Conservation (phyloP, 805 yeast genomes). For the Lipomyces starkeyi region DNA sequence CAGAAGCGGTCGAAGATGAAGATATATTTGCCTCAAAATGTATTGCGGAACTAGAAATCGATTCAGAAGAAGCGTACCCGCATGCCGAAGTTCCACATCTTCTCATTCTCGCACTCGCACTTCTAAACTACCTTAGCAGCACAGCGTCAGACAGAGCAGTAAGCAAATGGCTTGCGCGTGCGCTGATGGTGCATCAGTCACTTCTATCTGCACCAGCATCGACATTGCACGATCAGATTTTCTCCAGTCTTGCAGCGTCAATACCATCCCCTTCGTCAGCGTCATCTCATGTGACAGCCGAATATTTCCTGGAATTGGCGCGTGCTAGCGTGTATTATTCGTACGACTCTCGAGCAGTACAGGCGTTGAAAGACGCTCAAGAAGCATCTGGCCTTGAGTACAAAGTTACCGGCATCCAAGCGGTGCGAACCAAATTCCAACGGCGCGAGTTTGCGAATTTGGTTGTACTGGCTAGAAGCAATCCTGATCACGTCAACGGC, state of each 20-base stretch:
- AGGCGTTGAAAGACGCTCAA: constrained; percentile 45
- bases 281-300: constrained; percentile 12
- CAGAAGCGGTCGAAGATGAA: constrained; percentile 41
- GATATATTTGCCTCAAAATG: constrained; percentile 38
- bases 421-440: constrained; percentile 86
- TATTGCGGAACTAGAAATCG: constrained; percentile 54
- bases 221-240: constrained; percentile 41
- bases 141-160: constrained; percentile 7
- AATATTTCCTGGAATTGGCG: constrained; percentile 36
- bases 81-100: constrained; percentile 59
- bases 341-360: constrained; percentile 53
- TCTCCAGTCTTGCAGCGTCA: constrained; percentile 24
- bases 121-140: constrained; percentile 52
- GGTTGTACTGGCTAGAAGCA: constrained; percentile 69
- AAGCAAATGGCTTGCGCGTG: constrained; percentile 46
- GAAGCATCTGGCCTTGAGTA: constrained; percentile 53
- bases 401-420: constrained; percentile 84
- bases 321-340: constrained; percentile 41
- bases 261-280: constrained; percentile 11
- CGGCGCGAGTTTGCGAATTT: constrained; percentile 71
- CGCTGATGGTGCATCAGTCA: constrained; percentile 47
- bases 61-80: constrained; percentile 76
- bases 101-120: constrained; percentile 51
- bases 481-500: not conserved
- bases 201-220: constrained; percentile 41